A percentile compares a stretch with the other conserved stretches of the same genome.
Conservation (phyloP, 2,329 filamentous ascomycete species). For the Raffaelea ambrosiae region DNA sequence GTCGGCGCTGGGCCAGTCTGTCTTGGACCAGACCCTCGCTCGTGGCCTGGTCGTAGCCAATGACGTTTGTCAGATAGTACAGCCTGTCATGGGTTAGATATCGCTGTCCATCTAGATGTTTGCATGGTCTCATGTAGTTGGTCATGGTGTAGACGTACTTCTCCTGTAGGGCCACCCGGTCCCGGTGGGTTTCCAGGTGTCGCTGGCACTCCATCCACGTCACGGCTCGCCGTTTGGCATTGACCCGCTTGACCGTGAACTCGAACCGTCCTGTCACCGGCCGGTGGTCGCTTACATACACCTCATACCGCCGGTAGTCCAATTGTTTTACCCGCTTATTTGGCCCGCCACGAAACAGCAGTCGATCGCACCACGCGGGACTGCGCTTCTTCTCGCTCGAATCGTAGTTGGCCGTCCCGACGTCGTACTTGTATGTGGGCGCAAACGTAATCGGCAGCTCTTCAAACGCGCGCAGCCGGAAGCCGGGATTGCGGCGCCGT, state of each 20-base stretch:
- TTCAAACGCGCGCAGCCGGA: constrained; percentile 81
- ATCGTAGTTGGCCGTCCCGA: constrained; percentile 90
- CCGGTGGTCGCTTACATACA: constrained; percentile 83
- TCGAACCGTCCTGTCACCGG: constrained; percentile 83
- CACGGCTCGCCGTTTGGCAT: constrained; percentile 53
- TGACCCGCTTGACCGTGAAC: constrained; percentile 76
- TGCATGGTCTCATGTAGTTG: too few relatives aligned
- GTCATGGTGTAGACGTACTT: constrained; percentile 64
- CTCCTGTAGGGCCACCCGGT: constrained; percentile 59
- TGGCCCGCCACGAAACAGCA: constrained; percentile 65
- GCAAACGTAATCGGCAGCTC: constrained; percentile 86
- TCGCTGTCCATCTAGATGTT: too few relatives aligned
- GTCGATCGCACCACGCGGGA: constrained; percentile 92
- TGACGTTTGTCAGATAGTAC: constrained; percentile 44
- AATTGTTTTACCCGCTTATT: constrained; percentile 71
- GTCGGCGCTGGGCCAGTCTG: neutral
- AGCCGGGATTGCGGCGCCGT: constrained; percentile 79
- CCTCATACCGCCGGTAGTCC: constrained; percentile 83
- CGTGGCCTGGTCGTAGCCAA: constrained; percentile 46
- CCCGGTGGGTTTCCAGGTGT: constrained; percentile 64
- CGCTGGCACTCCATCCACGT: constrained; percentile 68
- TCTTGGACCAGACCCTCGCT: constrained; percentile 38
- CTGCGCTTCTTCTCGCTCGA: constrained; percentile 88
- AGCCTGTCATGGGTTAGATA: constrained; percentile 28
- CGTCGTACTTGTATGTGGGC: constrained; percentile 97